These are phyloP conservation scores for Thielaviopsis populi DNA, from an alignment of 2,329 filamentous ascomycete species.

Conservation along the genomic window DNA sequence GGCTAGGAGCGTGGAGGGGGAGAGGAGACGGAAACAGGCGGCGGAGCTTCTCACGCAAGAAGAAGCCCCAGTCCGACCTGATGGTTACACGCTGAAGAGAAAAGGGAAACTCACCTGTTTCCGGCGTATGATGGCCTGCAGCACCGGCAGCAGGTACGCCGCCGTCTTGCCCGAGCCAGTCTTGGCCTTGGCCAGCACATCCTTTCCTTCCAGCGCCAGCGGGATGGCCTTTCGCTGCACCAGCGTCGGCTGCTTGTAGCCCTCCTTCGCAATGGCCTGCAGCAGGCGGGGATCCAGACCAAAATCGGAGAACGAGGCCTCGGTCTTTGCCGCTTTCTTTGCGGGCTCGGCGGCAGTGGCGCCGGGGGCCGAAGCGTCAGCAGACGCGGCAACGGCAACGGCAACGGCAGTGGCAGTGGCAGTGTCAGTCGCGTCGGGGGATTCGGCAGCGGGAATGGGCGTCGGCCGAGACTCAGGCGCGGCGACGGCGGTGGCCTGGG, in stretches of 20 bases:
- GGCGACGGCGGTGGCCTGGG: not conserved
- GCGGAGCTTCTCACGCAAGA: no score
- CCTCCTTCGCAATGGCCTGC: constrained; percentile 70
- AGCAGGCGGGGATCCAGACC: constrained; percentile 73
- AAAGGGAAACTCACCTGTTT: constrained; percentile 41
- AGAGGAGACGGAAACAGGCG: no score
- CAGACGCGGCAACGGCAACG: constrained; percentile 16
- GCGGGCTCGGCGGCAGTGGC: not conserved
- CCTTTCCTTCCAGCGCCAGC: constrained; percentile 69
- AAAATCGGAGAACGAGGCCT: constrained; percentile 53
- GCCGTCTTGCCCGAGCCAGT: constrained; percentile 95
- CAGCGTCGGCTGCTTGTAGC: constrained; percentile 73
- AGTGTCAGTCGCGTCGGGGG: constrained; percentile 18
- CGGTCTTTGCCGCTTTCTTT: not conserved
- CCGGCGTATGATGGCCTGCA: constrained; percentile 67
- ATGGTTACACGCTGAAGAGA: not conserved
- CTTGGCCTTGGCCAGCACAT: constrained; percentile 82
- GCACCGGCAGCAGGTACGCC: constrained; percentile 82
- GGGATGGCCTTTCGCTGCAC: constrained; percentile 83
- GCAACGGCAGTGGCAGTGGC: constrained; percentile 16
- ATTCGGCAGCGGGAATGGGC: constrained; percentile 17
- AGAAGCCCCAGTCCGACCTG: no score
- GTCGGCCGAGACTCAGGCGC: not conserved
- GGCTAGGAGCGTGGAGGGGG: not conserved
- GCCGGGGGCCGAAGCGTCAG: not conserved